phyloP scores from a whole-genome alignment of 169 alveolate species.

The Plasmodium adleri region DNA sequence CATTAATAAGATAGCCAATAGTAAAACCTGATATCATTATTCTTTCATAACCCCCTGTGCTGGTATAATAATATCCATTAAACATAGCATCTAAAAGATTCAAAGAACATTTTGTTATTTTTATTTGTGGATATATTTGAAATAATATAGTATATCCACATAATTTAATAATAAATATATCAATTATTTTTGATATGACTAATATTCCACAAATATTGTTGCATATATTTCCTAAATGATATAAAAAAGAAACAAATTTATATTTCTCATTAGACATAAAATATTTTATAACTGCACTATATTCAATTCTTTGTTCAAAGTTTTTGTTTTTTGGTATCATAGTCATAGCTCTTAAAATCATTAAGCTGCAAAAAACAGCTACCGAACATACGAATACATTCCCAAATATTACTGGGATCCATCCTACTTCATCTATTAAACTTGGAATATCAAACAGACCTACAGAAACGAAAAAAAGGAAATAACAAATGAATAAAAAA shows the following conservation, averaged over 20 bases:
- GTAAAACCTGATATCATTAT: constrained; percentile 78
- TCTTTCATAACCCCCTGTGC: constrained; percentile 54
- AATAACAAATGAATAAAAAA: not conserved
- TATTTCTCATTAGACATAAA: constrained; percentile 81
- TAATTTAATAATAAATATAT: constrained; percentile 78
- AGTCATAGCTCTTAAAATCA: constrained; percentile 86
- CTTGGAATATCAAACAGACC: constrained; percentile 85
- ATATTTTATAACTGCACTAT: constrained; percentile 83
- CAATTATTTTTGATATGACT: constrained; percentile 83
- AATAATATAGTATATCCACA: constrained; percentile 82
- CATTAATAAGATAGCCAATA: constrained; percentile 83
- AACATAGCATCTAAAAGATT: constrained; percentile 58
- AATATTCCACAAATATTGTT: constrained; percentile 81
- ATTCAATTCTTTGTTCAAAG: constrained; percentile 86
- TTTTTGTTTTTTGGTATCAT: constrained; percentile 84
- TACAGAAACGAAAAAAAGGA: constrained; percentile 27
- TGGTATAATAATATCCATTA: constrained; percentile 54
- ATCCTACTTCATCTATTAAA: constrained; percentile 82
- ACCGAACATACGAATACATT: constrained; percentile 78
- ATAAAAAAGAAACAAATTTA: constrained; percentile 79
- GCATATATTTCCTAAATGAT: constrained; percentile 83
- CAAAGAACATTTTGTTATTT: constrained; percentile 57
- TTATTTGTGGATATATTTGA: constrained; percentile 80
- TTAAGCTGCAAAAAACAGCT: constrained; percentile 82
- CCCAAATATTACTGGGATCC: constrained; percentile 81